These are phyloP conservation scores for Emergomyces africanus DNA, from an alignment of 2,329 filamentous ascomycete genomes.

Conservation along the genomic window DNA sequence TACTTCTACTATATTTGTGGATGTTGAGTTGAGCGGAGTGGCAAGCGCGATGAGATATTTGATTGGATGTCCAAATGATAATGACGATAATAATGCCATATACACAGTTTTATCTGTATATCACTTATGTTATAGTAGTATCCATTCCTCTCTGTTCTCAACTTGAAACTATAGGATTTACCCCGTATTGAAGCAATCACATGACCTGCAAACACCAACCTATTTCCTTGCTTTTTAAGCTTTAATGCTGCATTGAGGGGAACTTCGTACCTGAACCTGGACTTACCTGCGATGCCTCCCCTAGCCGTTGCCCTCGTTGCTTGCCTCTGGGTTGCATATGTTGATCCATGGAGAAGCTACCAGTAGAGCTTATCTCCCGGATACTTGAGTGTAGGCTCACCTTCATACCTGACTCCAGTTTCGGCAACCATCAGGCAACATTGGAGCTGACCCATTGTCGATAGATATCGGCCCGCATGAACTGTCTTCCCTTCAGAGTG, in stretches of 20 bases:
- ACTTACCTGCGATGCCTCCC: not conserved
- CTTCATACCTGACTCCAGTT: not conserved
- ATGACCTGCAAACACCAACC: not conserved
- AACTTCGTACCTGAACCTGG: not conserved
- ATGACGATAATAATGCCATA: not conserved
- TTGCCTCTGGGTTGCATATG: conserved; percentile 14
- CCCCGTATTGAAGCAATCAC: not conserved
- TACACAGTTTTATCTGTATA: not conserved
- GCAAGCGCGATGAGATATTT: not conserved
- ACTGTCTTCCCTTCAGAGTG: conserved; percentile 54
- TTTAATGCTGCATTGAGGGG: not conserved
- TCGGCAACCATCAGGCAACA: conserved; percentile 8
- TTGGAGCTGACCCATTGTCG: conserved; percentile 12
- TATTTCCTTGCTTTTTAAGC: not conserved
- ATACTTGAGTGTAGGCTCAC: conserved; percentile 46
- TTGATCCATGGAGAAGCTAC: conserved; percentile 41
- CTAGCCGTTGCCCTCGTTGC: not conserved
- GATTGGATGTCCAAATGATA: not conserved
- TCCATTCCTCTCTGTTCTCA: not conserved
- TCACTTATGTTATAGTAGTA: not conserved
- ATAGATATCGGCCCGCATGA: conserved; percentile 51
- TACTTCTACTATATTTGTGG: not conserved
- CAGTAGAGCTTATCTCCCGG: conserved; percentile 51
- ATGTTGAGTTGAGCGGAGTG: not conserved
- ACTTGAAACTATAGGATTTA: too few relatives aligned